phyloP scores from a whole-genome alignment of 2,329 filamentous ascomycete species.

The Diaporthe amygdali region DNA sequence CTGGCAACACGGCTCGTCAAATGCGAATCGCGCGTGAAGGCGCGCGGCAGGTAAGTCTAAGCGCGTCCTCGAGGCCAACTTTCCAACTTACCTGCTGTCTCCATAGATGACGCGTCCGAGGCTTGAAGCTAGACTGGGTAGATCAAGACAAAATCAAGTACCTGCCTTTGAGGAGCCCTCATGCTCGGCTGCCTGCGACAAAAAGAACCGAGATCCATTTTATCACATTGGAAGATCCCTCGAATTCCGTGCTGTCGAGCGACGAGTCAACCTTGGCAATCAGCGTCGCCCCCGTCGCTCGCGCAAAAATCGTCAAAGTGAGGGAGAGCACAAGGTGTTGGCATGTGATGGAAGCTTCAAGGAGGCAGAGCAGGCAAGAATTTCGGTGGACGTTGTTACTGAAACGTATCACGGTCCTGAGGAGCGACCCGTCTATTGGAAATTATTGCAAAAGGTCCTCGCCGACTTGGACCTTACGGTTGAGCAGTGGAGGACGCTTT shows the following conservation, averaged over 20 bases:
- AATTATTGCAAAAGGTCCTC: neutral
- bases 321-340: neutral
- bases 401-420: neutral
- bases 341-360: rapidly evolving
- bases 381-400: neutral
- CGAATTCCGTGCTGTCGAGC: neutral
- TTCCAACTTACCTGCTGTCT: no score
- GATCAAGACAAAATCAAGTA: neutral
- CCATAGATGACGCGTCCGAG: no score
- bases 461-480: neutral
- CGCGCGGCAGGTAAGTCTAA: neutral
- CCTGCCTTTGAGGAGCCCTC: no score
- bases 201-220: neutral
- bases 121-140: neutral
- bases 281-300: neutral
- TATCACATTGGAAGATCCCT: neutral
- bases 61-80: no score
- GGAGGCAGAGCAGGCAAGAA: neutral
- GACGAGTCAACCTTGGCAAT: neutral
- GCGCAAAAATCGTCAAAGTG: neutral
- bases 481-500: neutral
- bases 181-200: neutral
- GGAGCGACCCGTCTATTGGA: neutral
- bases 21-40: neutral
- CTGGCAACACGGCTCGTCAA: neutral